Base-by-base conservation (phyloP, 345 rosid species). In the Dipteronia sinensis region DNA sequence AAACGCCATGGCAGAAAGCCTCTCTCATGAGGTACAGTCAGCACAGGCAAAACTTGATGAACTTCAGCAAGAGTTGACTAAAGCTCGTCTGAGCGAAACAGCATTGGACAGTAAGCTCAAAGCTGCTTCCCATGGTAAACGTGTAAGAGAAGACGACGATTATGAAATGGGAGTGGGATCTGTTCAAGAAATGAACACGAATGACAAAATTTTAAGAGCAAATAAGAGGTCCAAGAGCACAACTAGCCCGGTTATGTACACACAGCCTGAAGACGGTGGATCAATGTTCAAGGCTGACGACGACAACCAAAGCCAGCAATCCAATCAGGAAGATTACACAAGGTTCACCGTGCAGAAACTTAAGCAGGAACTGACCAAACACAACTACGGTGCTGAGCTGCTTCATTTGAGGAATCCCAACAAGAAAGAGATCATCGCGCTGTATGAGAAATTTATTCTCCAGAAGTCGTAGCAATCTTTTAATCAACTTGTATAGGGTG, bases 321-420 rank as follows among this genome's bases (percentile, higher is more conserved):
- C 78, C 15, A 86, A 84, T 29, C 91, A 83, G 76, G 94, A 86
- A 65, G 98, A 97, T 77, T 91, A 93, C 82, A 88, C 84, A 5
- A 93, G 93, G 86, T 90, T 91, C 71, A 93, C 96, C 0, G 79
- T 93, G 51, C 94, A 84, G 85, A 90, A 83, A 78, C 96, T 97
- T 1, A 97, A 85, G 90, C 96, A 91, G 80, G 99, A 97, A 51
- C 91, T 97, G 62, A 94, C 94, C 0, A 97, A 88, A 83, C 91
- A 93, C 67, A 87, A 91, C 73, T 93, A 89, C 15, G 99, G 94
- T 12, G 97, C 89, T 4, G 92, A 92, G 88, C 82, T 97, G 66
- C 92, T 94, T 49, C 88, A 89, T 78, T 68, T 91, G 79, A 92
- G 85, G 78, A 95, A 84, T 79, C 92, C 90, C 12, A 90, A 83